Evolutionary conservation across 768 basidiomycete species (phyloP), one percentile per base, ranked within the genome.

Genomic region (Sarcodon sp.): DNA sequence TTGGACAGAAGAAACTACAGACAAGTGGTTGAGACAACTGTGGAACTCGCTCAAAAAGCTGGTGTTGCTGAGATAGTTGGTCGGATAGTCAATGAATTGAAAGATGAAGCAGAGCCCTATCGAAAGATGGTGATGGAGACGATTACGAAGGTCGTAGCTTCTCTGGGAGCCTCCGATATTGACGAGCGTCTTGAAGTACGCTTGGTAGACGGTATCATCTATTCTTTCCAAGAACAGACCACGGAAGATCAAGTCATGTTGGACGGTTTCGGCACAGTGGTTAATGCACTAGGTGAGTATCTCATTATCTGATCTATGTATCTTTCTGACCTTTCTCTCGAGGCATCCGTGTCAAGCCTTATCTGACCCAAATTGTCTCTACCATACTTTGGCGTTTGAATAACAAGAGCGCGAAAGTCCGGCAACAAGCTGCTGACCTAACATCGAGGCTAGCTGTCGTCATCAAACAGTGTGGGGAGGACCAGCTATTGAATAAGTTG

Each of bases 51-150:
- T 6, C 90, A 96, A 61, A 99, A 99, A 66, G 75, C 91, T 0
- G 96, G 96, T 9, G 96, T 98, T 1, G 77, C 93, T 7, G 94
- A 97, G 66, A 98, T 99, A 50, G 90, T 97, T 21, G 87, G 90
- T 6, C 67, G 81, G 49, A 75, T 85, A 53, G 82, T 83, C 47
- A 91, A 92, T 61, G 91, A 91, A 59, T 69, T 96, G 53, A 96
- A 93, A 71, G 84, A 87, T 58, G 85, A 86, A 61, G 82, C 84
- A 11, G 88, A 91, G 64, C 88, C 87, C 4, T 91, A 89, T 67
- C 72, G 92, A 54, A 98, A 98, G 76, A 99, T 99, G 96, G 92
- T 96, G 44, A 99, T 99, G 96, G 96, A 99, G 69, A 98, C 96
- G 0, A 96, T 98, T 56, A 97, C 91, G 16, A 94, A 96, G 63